A percentile compares a stretch with the other conserved stretches of the same genome.
These are phyloP conservation scores for Trichoderma sp. DNA, from an alignment of 2,329 filamentous ascomycete genomes.

Conservation along the genomic window DNA sequence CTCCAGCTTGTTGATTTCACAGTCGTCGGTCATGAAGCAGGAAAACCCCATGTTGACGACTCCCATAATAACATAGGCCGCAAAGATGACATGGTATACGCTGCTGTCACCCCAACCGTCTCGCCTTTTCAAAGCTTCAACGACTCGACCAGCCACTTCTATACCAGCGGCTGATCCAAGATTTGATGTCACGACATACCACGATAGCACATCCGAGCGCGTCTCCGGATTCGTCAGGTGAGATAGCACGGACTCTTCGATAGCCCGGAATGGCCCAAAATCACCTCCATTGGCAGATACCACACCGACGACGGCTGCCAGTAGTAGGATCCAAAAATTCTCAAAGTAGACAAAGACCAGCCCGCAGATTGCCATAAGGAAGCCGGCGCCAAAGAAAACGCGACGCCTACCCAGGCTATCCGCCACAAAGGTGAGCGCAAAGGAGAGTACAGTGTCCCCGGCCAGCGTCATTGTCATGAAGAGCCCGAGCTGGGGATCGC, in stretches of 20 bases:
- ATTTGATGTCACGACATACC: slow-evolving; percentile 60
- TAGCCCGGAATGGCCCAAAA: slow-evolving; percentile 64
- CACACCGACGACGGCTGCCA: slow-evolving; percentile 58
- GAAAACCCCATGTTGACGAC: slow-evolving; percentile 46
- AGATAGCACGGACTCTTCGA: slow-evolving; percentile 63
- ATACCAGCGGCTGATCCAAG: slow-evolving; percentile 54
- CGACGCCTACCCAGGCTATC: slow-evolving; percentile 56
- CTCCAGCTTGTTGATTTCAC: slow-evolving; percentile 40
- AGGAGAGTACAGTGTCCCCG: slow-evolving; percentile 58
- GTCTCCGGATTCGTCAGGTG: slow-evolving; percentile 55
- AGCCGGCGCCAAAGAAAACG: slow-evolving; percentile 50
- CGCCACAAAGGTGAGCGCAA: slow-evolving; percentile 56
- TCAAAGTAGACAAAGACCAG: slow-evolving; percentile 50
- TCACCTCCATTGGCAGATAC: slow-evolving; percentile 62
- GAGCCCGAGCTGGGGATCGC: slow-evolving; percentile 57
- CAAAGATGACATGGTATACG: slow-evolving; percentile 57
- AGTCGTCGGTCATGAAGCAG: slow-evolving; percentile 46
- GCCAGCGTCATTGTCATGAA: slow-evolving; percentile 63
- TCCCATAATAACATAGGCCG: slow-evolving; percentile 57
- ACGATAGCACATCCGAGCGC: slow-evolving; percentile 61
- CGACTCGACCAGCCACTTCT: slow-evolving; percentile 48
- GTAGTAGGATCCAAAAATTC: slow-evolving; percentile 57
- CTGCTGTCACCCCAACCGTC: slow-evolving; percentile 48
- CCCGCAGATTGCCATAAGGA: slow-evolving; percentile 57
- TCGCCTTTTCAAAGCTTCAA: slow-evolving; percentile 44